These are phyloP conservation scores for Orbilia javanica DNA, from an alignment of 2,329 filamentous ascomycete genomes.

Conservation along the genomic window DNA sequence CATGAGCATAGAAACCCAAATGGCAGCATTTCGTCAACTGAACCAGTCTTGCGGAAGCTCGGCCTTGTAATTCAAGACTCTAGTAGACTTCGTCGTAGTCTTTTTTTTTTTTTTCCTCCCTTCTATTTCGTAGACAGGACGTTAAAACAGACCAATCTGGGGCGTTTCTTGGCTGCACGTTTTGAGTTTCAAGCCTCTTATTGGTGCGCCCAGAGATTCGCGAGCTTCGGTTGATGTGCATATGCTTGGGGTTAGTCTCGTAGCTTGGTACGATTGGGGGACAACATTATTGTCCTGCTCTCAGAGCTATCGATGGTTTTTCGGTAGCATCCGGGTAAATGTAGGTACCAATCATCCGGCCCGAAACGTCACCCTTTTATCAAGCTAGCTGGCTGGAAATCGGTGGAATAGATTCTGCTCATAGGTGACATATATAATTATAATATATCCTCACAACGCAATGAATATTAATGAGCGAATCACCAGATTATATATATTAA, in stretches of 20 bases:
- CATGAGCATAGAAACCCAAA: conserved; percentile 1
- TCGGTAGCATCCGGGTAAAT: conserved; percentile 27
- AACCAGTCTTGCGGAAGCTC: conserved; percentile 5
- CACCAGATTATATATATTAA: no score
- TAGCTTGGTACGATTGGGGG: conserved; percentile 1
- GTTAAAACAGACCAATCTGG: conserved; percentile 37
- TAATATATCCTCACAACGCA: no score
- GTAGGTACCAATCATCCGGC: conserved; percentile 14
- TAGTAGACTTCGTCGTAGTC: not conserved
- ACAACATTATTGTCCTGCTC: not conserved
- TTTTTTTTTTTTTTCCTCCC: not conserved
- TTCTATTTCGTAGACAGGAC: conserved; percentile 17
- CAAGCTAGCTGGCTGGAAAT: no score
- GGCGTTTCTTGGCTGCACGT: conserved; percentile 48
- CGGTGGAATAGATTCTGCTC: no score
- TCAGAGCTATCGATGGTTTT: not conserved
- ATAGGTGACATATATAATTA: no score
- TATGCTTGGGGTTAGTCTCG: no score
- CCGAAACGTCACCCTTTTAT: conserved; percentile 12
- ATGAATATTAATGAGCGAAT: no score
- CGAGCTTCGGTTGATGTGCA: conserved; percentile 1
- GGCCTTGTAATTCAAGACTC: conserved; percentile 14
- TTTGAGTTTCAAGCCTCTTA: conserved; percentile 18
- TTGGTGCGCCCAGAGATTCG: conserved; percentile 38
- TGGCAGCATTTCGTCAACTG: conserved; percentile 31